Percentiles rank a stretch among this genome's conserved stretches.
Conservation (phyloP, 257 asterid species). For the Solanum corneliomulleri region DNA sequence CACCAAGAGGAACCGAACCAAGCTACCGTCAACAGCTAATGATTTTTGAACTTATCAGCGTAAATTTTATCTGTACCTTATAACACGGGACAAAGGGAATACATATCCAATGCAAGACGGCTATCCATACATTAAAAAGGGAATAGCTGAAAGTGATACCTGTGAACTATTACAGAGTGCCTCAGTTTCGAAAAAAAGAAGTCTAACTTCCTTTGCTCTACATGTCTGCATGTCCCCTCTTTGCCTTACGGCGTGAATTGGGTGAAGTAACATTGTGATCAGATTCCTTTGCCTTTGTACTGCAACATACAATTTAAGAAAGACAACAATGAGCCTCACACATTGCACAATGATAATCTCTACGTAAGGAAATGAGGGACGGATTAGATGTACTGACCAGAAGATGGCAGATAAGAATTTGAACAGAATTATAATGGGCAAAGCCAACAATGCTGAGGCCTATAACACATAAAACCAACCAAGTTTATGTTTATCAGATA, state of each 20-base stretch:
- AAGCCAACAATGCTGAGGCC: constrained; percentile 77
- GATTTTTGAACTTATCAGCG: background rate
- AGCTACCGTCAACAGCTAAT: background rate
- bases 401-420: constrained; percentile 32
- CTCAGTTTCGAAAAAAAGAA: background rate
- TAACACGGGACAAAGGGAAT: background rate
- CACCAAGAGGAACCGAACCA: background rate
- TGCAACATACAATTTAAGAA: constrained; percentile 14
- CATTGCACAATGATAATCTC: background rate
- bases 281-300: constrained; percentile 28
- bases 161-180: background rate
- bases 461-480: constrained; percentile 4
- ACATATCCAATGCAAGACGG: background rate
- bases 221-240: constrained; percentile 31
- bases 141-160: background rate
- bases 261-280: constrained; percentile 17
- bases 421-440: constrained; percentile 43
- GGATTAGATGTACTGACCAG: constrained; percentile 26
- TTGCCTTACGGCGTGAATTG: constrained; percentile 30
- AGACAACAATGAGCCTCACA: background rate
- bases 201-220: background rate
- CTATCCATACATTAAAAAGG: background rate
- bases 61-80: background rate
- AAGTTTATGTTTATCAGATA: background rate
- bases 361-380: background rate